Base-by-base conservation (phyloP, 495 filamentous ascomycete genomes). In the Hypoxylon cercidicola region DNA sequence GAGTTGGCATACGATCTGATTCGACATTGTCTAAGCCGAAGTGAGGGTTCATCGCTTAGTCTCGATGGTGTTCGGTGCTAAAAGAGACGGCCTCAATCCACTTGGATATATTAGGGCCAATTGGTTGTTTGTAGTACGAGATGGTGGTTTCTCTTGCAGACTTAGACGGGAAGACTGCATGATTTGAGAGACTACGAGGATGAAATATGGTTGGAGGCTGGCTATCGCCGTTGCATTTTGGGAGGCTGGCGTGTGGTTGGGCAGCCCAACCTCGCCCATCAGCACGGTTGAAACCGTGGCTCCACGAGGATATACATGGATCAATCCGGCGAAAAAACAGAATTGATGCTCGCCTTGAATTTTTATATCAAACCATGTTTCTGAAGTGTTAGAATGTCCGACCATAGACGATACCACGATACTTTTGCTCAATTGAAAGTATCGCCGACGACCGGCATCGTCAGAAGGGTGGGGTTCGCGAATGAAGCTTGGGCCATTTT, bases 191-290 rank as follows among this genome's bases (percentile, higher is more conserved):
- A 59, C 12, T 46, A 9, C 30, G 37, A 32, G 10, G 49, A 50
- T 50, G 40, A 67, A 68, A 68, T 68, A 68, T 68, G 60, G 60
- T 63, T 68, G 65, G 55, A 51, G 65, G 59, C 51, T 54, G 58
- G 47, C 8, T 55, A 45, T 58, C 16, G 48, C 25, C 23, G 25
- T n/a, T 55, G 41, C 43, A 55, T 66, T 61, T 16, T 48, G 54
- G 48, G 64, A 67, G 64, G 64, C 57, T 68, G 64, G 64, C n/a
- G 59, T 50, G 55, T 59, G 61, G 61, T 57, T 64, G 62, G 62
- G 62, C 60, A 18, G 47, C 64, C 63, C 64, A 67, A 61, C 64
- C 60, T 56, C 60, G 35, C 35, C 41, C 41, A 55, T 39, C 30
- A 56, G 10, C 30, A 13, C 8, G 43, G 54, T 43, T 51, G 62